phyloP scores from a whole-genome alignment of 257 asterid genomes.

The Fraxinus americana region DNA sequence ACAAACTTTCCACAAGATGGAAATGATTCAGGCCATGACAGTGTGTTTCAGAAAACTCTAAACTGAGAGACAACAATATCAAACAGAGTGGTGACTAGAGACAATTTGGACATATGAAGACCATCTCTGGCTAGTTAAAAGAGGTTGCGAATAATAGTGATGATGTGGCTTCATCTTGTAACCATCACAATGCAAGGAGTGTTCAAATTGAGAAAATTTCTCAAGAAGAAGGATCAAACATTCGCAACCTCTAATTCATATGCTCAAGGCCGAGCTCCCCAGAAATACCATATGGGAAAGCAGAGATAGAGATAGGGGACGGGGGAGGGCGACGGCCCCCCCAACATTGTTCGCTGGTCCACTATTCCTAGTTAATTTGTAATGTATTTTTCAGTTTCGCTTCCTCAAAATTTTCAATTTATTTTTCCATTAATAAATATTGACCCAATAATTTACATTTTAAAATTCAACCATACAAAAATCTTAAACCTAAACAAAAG shows the following conservation, averaged over 20 bases:
- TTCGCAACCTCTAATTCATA: conserved; percentile 64
- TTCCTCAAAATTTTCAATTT: too few relatives aligned
- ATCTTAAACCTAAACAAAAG: too few relatives aligned
- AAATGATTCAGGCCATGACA: conserved; percentile 28
- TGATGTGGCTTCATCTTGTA: conserved; percentile 57
- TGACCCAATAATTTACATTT: too few relatives aligned
- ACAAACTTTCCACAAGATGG: conserved; percentile 23
- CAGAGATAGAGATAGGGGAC: too few relatives aligned
- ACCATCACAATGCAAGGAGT: conserved; percentile 32
- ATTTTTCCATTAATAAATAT: too few relatives aligned
- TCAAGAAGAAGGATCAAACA: conserved; percentile 39
- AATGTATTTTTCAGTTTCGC: too few relatives aligned
- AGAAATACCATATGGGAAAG: conserved; percentile 30
- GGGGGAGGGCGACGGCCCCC: too few relatives aligned
- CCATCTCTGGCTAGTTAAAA: conserved; percentile 62
- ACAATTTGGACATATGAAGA: conserved; percentile 46
- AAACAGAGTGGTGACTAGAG: conserved; percentile 35
- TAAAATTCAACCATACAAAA: too few relatives aligned
- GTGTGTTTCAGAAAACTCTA: conserved; percentile 38
- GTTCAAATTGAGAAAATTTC: conserved; percentile 33
- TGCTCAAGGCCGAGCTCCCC: conserved; percentile 46
- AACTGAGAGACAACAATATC: conserved; percentile 13
- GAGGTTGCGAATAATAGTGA: conserved; percentile 52
- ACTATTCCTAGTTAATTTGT: too few relatives aligned
- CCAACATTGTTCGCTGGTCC: too few relatives aligned